Percentiles rank a stretch among this genome's conserved stretches.
Evolutionary conservation across 1,284 basidiomycete species (phyloP).

Genomic region (Cutaneotrichosporon sp.): DNA sequence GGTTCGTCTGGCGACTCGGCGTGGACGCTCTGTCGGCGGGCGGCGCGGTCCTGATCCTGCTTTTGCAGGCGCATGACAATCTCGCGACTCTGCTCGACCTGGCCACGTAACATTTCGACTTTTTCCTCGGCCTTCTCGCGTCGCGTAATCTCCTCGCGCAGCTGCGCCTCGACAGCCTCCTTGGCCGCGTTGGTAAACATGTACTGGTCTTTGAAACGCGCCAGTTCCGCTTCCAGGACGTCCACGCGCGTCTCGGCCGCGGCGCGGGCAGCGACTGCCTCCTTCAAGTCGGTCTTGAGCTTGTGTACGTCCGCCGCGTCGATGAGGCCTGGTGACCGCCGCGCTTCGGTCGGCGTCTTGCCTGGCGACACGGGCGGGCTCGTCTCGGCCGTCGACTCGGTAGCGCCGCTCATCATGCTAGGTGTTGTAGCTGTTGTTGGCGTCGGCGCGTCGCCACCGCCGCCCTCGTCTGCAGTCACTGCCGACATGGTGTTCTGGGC

Average conservation of each 20-base stretch:
- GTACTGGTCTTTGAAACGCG: constrained; percentile 38
- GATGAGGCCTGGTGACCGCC: not conserved
- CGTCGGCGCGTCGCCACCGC: not conserved
- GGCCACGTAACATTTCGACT: constrained; percentile 69
- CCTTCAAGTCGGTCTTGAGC: constrained; percentile 1
- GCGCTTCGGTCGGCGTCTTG: not conserved
- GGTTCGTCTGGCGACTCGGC: not conserved
- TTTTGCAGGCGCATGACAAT: constrained; percentile 82
- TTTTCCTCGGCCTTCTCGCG: constrained; percentile 66
- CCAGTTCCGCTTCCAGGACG: constrained; percentile 33
- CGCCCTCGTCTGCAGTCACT: not conserved
- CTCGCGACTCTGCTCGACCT: constrained; percentile 85
- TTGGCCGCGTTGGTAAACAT: constrained; percentile 39
- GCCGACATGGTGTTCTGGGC: not conserved
- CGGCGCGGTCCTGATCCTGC: constrained; percentile 53
- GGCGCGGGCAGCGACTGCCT: not conserved
- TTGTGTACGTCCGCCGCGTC: not conserved
- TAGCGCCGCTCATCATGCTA: constrained; percentile 5
- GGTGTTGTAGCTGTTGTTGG: not conserved
- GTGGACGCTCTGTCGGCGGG: constrained; percentile 7
- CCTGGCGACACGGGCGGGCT: not conserved
- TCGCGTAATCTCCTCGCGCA: constrained; percentile 58
- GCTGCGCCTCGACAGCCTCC: constrained; percentile 56
- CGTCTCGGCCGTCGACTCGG: not conserved
- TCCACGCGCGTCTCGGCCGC: constrained; percentile 10